phyloP scores from a whole-genome alignment of 768 basidiomycete genomes.

The Myochromella boudieri region DNA sequence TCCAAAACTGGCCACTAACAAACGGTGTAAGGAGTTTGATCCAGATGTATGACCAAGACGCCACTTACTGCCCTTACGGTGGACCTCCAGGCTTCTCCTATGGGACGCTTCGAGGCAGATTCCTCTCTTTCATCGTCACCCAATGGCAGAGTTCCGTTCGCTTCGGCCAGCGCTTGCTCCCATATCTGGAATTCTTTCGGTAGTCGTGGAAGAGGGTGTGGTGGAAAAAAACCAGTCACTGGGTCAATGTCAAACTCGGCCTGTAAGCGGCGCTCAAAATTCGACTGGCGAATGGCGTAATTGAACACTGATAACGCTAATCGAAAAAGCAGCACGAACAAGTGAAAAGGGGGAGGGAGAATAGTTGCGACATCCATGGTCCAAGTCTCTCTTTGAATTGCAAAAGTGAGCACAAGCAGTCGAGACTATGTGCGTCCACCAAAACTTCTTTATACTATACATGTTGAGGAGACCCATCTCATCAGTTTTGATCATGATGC shows the following conservation, averaged over 20 bases:
- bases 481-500: too few species aligned
- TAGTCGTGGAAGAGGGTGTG: constrained; percentile 57
- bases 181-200: constrained; percentile 57
- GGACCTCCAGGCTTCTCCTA: constrained; percentile 69
- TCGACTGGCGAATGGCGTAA: constrained; percentile 36
- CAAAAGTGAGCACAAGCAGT: too few species aligned
- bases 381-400: too few species aligned
- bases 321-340: constrained; percentile 47
- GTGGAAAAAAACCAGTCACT: constrained; percentile 84
- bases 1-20: constrained; percentile 74
- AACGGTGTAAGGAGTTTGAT: constrained; percentile 13
- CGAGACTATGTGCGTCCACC: too few species aligned
- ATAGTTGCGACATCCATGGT: constrained; percentile 45
- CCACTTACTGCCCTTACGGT: constrained; percentile 60
- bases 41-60: constrained; percentile 6
- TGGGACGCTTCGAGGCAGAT: constrained; percentile 44
- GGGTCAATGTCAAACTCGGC: constrained; percentile 57
- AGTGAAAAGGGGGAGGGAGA: constrained; percentile 52
- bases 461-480: too few species aligned
- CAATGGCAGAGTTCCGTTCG: constrained; percentile 52
- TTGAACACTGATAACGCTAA: constrained; percentile 46
- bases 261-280: constrained; percentile 33
- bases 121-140: constrained; percentile 55
- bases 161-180: constrained; percentile 66
- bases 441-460: too few species aligned